Evolutionary conservation across 1,284 basidiomycete genomes (phyloP).

Genomic region (Trametes sp.): DNA sequence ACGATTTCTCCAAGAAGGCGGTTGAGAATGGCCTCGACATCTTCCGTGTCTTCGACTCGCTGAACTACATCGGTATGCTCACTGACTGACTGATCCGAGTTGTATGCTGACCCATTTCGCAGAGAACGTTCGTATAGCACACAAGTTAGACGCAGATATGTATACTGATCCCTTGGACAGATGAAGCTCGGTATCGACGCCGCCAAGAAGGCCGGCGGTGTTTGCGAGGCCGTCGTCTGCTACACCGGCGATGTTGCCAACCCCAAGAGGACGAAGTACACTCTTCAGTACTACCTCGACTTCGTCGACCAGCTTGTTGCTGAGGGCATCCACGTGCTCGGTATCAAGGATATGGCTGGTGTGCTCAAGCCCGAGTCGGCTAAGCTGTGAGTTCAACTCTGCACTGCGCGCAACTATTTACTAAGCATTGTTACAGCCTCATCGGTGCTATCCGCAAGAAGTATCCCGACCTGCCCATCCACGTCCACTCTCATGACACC

Average conservation of each 20-base stretch:
- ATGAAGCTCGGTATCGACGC: constrained; percentile 98
- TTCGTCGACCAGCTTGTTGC: constrained; percentile 94
- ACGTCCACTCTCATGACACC: constrained; percentile 99
- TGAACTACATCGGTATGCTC: constrained; percentile 92
- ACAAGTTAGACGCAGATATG: too few species aligned
- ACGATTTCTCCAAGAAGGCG: constrained; percentile 98
- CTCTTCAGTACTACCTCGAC: constrained; percentile 97
- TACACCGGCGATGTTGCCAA: constrained; percentile 98
- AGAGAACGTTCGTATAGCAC: constrained; percentile 64
- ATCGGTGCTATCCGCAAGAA: constrained; percentile 95
- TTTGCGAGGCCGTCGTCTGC: constrained; percentile 97
- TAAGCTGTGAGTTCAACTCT: constrained; percentile 65
- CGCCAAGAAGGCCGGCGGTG: constrained; percentile 99
- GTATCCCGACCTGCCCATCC: constrained; percentile 97
- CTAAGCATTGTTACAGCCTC: constrained; percentile 59
- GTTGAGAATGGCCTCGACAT: constrained; percentile 99
- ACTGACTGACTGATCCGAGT: neutral
- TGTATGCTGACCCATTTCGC: constrained; percentile 16
- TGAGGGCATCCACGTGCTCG: constrained; percentile 97
- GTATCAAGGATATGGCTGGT: constrained; percentile 99
- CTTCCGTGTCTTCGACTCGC: constrained; percentile 99
- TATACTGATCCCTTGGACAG: constrained; percentile 51
- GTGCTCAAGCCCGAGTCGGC: constrained; percentile 96
- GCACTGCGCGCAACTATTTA: too few species aligned
- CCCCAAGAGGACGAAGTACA: constrained; percentile 98